Evolutionary conservation across 805 yeast species (phyloP), one percentile per base, ranked within the genome.

Genomic region (Pichia nakasei): DNA sequence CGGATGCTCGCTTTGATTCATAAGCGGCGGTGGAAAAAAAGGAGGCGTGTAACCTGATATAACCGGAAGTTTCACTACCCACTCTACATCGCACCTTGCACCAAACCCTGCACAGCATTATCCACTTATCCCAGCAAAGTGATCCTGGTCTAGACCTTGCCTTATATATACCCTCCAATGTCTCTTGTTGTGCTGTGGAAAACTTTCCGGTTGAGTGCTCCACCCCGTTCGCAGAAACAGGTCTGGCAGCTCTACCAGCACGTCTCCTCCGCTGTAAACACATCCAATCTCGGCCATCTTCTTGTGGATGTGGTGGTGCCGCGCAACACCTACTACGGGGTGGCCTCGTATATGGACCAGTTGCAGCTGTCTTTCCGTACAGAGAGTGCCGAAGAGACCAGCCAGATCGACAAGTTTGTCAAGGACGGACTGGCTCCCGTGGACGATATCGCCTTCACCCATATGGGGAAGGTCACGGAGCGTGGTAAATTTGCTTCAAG

Each of bases 381-480:
- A 5, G 32, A 37, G 17, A 32, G 33, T 2, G 39, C 77, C 82
- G 85, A 67, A 71, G 39, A 66, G 66, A 26, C 56, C 63, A 26
- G 11, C 2, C 3, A 8, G 2, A 15, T 38, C 1, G 19, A 24
- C 12, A 13, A 13, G 2, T 35, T 43, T 17, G 21, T 40, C 12
- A 13, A 8, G 2, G 17, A 32, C 2, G 33, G 43, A 1, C 19
- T 44, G 15, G 39, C 40, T 2, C 22, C 35, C 17, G 40, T 39
- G 13, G 35, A 39, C n/a, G 9, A 27, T 9, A 34, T 27, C n/a
- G 19, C 22, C 9, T 39, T 44, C 22, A 22, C 31, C 6, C 22
- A 32, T 11, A 22, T 22, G 27, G 37, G n/a, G 24, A 36, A 26
- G 7, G 27, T n/a, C 15, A 21, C 9, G 6, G 4, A 3, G 3